phyloP scores from a whole-genome alignment of 176 grass and related monocot genomes.

The Juncus effusus region DNA sequence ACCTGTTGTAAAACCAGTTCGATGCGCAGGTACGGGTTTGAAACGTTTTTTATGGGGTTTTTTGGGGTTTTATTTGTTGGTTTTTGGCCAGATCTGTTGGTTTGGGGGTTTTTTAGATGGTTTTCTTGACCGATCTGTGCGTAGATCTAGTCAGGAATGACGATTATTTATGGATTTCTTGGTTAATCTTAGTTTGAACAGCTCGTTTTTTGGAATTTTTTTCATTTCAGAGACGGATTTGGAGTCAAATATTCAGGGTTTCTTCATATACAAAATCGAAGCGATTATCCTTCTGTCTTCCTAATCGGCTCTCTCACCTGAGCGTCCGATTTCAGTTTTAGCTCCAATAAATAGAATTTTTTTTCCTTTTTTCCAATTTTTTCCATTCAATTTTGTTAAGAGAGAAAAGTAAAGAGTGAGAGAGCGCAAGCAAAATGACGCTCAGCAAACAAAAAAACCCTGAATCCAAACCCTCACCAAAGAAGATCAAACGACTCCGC shows the following conservation, averaged over 20 bases:
- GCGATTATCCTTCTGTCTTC: slow-evolving; percentile 33
- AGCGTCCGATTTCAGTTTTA: slow-evolving; percentile 19
- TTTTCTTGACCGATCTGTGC: slow-evolving; percentile 22
- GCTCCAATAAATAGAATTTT: slow-evolving; percentile 16
- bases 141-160: not conserved
- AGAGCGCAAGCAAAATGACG: slow-evolving; percentile 30
- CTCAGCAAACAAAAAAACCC: slow-evolving; percentile 40
- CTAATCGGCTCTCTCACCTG: slow-evolving; percentile 46
- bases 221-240: slow-evolving; percentile 62
- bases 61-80: no score
- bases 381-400: slow-evolving; percentile 47
- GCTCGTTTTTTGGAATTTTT: slow-evolving; percentile 27
- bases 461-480: slow-evolving; percentile 9
- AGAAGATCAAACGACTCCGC: slow-evolving; percentile 41
- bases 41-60: not conserved
- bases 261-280: slow-evolving; percentile 75
- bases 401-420: slow-evolving; percentile 30
- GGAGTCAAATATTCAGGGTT: slow-evolving; percentile 91
- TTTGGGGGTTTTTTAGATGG: no score
- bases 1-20: slow-evolving; percentile 63
- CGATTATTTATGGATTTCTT: slow-evolving; percentile 21
- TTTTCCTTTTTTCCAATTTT: slow-evolving; percentile 39
- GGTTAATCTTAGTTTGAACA: slow-evolving; percentile 17
- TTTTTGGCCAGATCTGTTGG: no score
- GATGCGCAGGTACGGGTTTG: slow-evolving; percentile 60